Conservation (phyloP, 2,329 filamentous ascomycete species). For the Stemphylium vesicarium region DNA sequence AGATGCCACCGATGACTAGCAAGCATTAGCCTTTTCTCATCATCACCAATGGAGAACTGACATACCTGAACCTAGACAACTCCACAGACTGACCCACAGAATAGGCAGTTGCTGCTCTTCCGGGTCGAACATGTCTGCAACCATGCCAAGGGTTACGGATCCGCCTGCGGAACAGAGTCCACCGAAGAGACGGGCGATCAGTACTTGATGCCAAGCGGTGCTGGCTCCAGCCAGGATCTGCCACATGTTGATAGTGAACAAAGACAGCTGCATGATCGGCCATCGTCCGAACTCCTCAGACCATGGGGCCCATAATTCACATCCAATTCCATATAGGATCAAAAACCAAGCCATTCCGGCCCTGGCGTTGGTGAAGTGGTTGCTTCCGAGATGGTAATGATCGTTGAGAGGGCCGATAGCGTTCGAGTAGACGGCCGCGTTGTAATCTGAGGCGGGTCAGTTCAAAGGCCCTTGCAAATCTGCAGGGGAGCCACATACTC, state of each 20-base stretch:
- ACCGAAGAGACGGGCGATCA: slow-evolving; percentile 61
- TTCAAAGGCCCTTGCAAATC: slow-evolving; percentile 21
- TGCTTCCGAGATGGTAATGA: slow-evolving; percentile 59
- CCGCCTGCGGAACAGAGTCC: slow-evolving; percentile 63
- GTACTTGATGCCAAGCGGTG: slow-evolving; percentile 65
- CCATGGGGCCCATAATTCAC: slow-evolving; percentile 82
- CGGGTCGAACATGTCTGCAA: slow-evolving; percentile 66
- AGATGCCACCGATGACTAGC: slow-evolving; percentile 79
- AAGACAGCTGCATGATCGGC: slow-evolving; percentile 73
- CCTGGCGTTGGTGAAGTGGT: slow-evolving; percentile 51
- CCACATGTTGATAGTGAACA: slow-evolving; percentile 76
- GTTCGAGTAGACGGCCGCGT: slow-evolving; percentile 62
- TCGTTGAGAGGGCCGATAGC: slow-evolving; percentile 59
- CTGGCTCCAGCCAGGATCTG: slow-evolving; percentile 67
- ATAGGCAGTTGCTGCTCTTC: slow-evolving; percentile 73
- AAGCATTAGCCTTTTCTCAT: slow-evolving; percentile 49
- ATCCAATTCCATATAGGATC: slow-evolving; percentile 80
- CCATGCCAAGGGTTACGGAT: slow-evolving; percentile 68
- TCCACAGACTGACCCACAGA: slow-evolving; percentile 60
- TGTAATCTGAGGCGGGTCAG: slow-evolving; percentile 52
- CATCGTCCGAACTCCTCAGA: slow-evolving; percentile 81
- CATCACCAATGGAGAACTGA: too few relatives aligned
- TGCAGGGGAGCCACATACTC: slow-evolving; percentile 50
- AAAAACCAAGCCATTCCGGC: slow-evolving; percentile 77
- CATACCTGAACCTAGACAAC: slow-evolving; percentile 69